Evolutionary conservation across 2,329 filamentous ascomycete genomes (phyloP).

Genomic region (Ceratocystis albifundus): DNA sequence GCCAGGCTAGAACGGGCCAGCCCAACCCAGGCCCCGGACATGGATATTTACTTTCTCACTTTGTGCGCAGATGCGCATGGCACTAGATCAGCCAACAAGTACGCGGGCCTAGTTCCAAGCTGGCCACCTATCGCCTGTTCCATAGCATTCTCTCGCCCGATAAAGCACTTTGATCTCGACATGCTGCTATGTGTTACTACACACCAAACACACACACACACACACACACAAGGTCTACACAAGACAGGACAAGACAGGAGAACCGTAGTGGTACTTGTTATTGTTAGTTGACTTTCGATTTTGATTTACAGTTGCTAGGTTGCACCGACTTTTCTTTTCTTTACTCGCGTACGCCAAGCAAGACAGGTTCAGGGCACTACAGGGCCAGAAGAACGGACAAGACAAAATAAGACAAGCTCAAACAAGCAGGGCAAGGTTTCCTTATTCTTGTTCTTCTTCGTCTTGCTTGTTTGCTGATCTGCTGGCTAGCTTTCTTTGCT

Average conservation of each 20-base stretch:
- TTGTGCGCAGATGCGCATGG: neutral
- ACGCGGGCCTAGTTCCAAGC: neutral
- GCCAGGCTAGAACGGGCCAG: no score
- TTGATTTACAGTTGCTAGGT: neutral
- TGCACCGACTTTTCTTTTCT: neutral
- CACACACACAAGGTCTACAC: neutral
- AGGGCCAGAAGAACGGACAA: neutral
- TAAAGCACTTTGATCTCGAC: neutral
- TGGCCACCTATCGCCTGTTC: neutral
- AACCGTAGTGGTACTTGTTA: neutral
- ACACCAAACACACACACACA: no score
- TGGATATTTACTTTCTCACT: neutral
- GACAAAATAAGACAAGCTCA: neutral
- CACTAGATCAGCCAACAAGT: neutral
- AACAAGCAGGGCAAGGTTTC: neutral
- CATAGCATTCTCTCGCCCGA: neutral
- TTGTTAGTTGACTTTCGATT: neutral
- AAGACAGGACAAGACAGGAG: neutral
- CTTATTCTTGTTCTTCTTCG: neutral
- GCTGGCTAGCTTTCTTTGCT: neutral
- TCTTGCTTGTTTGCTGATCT: neutral
- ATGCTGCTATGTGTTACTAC: neutral
- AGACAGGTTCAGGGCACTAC: neutral
- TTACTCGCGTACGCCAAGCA: slow-evolving; percentile 2
- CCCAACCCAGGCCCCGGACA: neutral